Conservation (phyloP, 2,329 filamentous ascomycete species). For the Trichoderma arundinaceum region DNA sequence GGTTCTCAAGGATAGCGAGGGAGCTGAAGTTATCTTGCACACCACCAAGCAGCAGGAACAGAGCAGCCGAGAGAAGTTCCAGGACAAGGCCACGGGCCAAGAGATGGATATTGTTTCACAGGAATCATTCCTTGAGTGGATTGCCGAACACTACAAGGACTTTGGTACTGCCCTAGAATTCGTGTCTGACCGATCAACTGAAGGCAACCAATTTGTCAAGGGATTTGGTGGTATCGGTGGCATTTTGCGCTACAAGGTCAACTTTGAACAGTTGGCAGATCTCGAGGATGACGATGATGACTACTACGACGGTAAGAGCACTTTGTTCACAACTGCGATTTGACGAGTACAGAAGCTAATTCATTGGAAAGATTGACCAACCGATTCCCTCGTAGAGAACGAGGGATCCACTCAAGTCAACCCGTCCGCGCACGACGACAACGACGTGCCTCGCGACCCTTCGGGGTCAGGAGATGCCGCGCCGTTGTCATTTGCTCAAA, state of each 20-base stretch:
- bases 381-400: slow-evolving; percentile 82
- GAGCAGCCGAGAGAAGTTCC: slow-evolving; percentile 78
- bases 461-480: slow-evolving; percentile 52
- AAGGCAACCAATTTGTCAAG: slow-evolving; percentile 99
- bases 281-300: slow-evolving; percentile 85
- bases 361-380: slow-evolving; percentile 74
- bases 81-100: slow-evolving; percentile 93
- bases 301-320: slow-evolving; percentile 73
- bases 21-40: slow-evolving; percentile 77
- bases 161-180: slow-evolving; percentile 96
- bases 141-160: slow-evolving; percentile 97
- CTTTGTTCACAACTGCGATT: not conserved
- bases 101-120: slow-evolving; percentile 95
- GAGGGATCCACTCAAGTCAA: slow-evolving; percentile 79
- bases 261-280: slow-evolving; percentile 98
- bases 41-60: slow-evolving; percentile 80
- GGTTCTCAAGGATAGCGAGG: slow-evolving; percentile 80
- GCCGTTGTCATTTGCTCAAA: slow-evolving; percentile 53
- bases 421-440: slow-evolving; percentile 52
- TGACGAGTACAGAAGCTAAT: slow-evolving; percentile 15
- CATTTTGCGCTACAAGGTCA: slow-evolving; percentile 98
- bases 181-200: slow-evolving; percentile 94
- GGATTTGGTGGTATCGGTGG: slow-evolving; percentile 98
- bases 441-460: slow-evolving; percentile 49
- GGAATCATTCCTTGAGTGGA: slow-evolving; percentile 97